Conservation (phyloP, 2,329 filamentous ascomycete genomes). For the Colletotrichum magnum region DNA sequence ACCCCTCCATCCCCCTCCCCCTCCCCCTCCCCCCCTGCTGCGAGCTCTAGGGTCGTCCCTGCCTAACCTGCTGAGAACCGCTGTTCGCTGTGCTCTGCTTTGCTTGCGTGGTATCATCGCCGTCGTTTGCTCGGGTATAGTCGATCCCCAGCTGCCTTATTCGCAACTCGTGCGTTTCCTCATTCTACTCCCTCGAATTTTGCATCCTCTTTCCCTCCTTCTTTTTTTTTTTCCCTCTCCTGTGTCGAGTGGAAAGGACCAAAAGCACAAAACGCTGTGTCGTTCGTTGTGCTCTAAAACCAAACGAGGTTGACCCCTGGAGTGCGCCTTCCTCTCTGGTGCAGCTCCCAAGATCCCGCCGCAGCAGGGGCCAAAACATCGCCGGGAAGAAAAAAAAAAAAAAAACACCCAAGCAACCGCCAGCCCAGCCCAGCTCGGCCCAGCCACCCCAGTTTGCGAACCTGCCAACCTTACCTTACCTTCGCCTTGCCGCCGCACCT, state of each 20-base stretch:
- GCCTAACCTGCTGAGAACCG: not conserved
- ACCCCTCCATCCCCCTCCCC: slow-evolving; percentile 51
- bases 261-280: not conserved
- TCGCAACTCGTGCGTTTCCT: not conserved
- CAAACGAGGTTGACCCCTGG: slow-evolving; percentile 24
- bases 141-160: not conserved
- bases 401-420: slow-evolving; percentile 32
- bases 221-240: not conserved
- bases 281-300: not conserved
- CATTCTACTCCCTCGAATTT: not conserved
- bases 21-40: not conserved
- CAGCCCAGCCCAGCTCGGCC: slow-evolving; percentile 7
- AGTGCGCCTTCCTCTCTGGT: slow-evolving; percentile 27
- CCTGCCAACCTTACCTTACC: slow-evolving; percentile 25
- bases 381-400: slow-evolving; percentile 22
- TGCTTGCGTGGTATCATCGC: slow-evolving; percentile 17
- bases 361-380: slow-evolving; percentile 33
- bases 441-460: slow-evolving; percentile 40
- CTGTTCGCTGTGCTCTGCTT: slow-evolving; percentile 1
- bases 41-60: not conserved
- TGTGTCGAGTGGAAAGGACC: not conserved
- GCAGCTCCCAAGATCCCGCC: slow-evolving; percentile 38
- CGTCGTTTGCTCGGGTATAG: not conserved
- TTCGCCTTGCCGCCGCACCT: slow-evolving; percentile 14
- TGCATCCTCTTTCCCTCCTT: not conserved